A percentile compares a stretch with the other conserved stretches of the same genome.
Conservation (phyloP, 176 grass and related monocot species). For the Aegilops bicornis region DNA sequence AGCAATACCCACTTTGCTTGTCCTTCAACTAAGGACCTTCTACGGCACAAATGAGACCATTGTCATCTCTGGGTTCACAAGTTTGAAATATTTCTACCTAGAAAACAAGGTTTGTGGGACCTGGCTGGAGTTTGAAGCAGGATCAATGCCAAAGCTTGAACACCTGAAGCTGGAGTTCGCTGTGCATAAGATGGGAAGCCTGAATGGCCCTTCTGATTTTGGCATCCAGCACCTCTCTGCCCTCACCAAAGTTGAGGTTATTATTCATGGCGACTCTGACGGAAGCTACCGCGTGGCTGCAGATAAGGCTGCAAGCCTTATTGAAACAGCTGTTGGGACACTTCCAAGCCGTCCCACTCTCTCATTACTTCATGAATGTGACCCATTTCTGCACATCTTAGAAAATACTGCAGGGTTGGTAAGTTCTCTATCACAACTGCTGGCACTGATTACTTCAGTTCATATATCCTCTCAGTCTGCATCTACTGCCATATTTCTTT, state of each 20-base stretch:
- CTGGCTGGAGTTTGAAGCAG: not conserved
- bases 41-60: not conserved
- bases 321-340: not conserved
- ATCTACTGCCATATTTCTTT: no score
- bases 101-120: not conserved
- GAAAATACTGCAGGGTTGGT: not conserved
- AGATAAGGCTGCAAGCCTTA: not conserved
- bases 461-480: no score
- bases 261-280: not conserved
- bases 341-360: not conserved
- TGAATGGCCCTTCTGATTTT: not conserved
- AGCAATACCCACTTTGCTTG: not conserved
- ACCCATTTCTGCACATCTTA: not conserved
- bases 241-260: not conserved
- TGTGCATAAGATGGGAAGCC: not conserved
- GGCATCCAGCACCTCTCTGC: not conserved
- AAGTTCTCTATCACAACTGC: not conserved
- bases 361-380: not conserved
- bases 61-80: not conserved
- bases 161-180: not conserved
- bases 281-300: not conserved
- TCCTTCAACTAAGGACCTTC: not conserved
- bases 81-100: not conserved
- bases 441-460: not conserved
- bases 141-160: slow-evolving; percentile 4